Evolutionary conservation across 352 stramenopile species (phyloP).

Genomic region (Pythium scleroteichum): DNA sequence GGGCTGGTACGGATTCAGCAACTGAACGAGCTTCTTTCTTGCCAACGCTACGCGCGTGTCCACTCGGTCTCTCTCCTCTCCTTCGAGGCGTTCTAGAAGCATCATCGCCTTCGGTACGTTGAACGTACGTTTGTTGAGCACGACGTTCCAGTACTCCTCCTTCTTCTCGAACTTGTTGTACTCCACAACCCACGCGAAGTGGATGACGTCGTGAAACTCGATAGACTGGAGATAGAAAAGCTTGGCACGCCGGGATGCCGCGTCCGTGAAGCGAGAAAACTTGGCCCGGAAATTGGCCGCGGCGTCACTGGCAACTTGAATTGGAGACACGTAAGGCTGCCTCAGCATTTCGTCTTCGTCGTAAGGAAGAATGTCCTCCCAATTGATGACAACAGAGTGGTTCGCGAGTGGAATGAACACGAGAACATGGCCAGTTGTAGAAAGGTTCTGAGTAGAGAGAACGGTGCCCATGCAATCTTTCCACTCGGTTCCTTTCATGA

Average conservation of each 20-base stretch:
- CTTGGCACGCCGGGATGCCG: conserved; percentile 34
- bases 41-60: conserved; percentile 57
- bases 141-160: conserved; percentile 76
- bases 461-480: conserved; percentile 45
- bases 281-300: conserved; percentile 44
- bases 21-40: conserved; percentile 46
- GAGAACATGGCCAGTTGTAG: conserved; percentile 54
- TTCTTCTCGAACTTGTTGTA: conserved; percentile 55
- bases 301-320: conserved; percentile 30
- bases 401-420: conserved; percentile 62
- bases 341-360: conserved; percentile 48
- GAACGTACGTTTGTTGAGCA: conserved; percentile 60
- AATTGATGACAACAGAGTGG: conserved; percentile 55
- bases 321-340: conserved; percentile 40
- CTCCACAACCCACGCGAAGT: conserved; percentile 69
- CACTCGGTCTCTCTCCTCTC: conserved; percentile 46
- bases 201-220: conserved; percentile 68
- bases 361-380: conserved; percentile 48
- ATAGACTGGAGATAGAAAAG: conserved; percentile 67
- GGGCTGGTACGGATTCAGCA: conserved; percentile 59
- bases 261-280: conserved; percentile 36
- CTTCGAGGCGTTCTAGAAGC: conserved; percentile 60
- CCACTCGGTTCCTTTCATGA: conserved; percentile 43
- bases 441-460: conserved; percentile 67
- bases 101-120: conserved; percentile 55